phyloP scores from a whole-genome alignment of 257 asterid species.

The Nicotiana noctiflora region DNA sequence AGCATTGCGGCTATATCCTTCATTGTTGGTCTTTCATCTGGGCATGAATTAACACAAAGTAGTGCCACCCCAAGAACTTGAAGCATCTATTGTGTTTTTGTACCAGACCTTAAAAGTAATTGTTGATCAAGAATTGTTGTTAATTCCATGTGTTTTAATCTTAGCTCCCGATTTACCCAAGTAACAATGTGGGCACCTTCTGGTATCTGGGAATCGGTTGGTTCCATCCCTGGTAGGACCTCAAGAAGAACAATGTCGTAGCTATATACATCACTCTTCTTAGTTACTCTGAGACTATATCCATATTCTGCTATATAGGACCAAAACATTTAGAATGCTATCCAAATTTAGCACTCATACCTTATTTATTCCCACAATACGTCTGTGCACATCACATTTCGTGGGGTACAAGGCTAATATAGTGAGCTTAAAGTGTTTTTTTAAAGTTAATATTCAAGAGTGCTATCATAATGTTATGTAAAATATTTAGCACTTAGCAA shows the following conservation, averaged over 20 bases:
- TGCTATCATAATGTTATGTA: neutral
- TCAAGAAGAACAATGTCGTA: constrained; percentile 65
- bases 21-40: constrained; percentile 68
- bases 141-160: constrained; percentile 36
- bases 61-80: constrained; percentile 71
- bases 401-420: neutral
- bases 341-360: neutral
- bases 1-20: constrained; percentile 70
- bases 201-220: constrained; percentile 55
- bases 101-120: constrained; percentile 43
- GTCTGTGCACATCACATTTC: neutral
- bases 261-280: constrained; percentile 70
- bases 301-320: constrained; percentile 53
- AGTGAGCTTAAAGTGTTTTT: neutral
- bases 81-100: constrained; percentile 64
- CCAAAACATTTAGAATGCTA: too few relatives aligned
- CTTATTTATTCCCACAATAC: neutral
- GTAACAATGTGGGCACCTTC: constrained; percentile 50
- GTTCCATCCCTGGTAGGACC: constrained; percentile 68
- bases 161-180: constrained; percentile 50
- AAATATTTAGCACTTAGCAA: neutral
- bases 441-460: neutral
- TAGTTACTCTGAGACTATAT: constrained; percentile 61
- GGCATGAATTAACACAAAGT: constrained; percentile 46
- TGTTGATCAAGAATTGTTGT: constrained; percentile 55